Evolutionary conservation across 1,284 basidiomycete genomes (phyloP).

Genomic region (Dichomitus squalens): DNA sequence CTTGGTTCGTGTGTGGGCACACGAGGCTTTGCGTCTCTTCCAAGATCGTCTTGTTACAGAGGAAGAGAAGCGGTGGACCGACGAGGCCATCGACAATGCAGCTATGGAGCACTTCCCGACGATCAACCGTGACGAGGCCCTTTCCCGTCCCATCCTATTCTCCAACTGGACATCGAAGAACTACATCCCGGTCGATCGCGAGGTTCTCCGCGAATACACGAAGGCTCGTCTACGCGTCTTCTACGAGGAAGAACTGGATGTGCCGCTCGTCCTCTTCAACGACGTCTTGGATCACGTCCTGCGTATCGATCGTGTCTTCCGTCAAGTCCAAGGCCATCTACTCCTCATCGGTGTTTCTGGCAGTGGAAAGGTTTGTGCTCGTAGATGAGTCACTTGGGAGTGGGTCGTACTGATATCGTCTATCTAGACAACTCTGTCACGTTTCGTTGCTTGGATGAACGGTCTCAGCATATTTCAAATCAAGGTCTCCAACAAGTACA

Average conservation of each 20-base stretch:
- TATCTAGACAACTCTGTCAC: slow-evolving; percentile 88
- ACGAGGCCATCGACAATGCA: slow-evolving; percentile 86
- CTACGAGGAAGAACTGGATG: slow-evolving; percentile 98
- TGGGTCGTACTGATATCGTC: not conserved
- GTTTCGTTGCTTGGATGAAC: slow-evolving; percentile 99
- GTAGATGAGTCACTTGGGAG: no score
- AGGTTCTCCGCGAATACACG: slow-evolving; percentile 92
- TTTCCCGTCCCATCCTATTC: slow-evolving; percentile 91
- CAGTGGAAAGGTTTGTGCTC: slow-evolving; percentile 83
- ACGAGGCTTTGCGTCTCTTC: slow-evolving; percentile 97
- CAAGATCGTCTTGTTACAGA: slow-evolving; percentile 95
- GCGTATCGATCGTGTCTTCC: slow-evolving; percentile 98
- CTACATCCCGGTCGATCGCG: slow-evolving; percentile 94
- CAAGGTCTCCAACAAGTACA: slow-evolving; percentile 99
- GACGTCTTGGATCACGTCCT: slow-evolving; percentile 98
- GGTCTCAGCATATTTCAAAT: slow-evolving; percentile 98
- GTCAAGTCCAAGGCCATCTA: slow-evolving; percentile 96
- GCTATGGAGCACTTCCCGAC: slow-evolving; percentile 93
- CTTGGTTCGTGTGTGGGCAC: slow-evolving; percentile 96
- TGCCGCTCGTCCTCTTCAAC: slow-evolving; percentile 98
- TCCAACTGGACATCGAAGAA: slow-evolving; percentile 99
- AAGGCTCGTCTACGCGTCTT: slow-evolving; percentile 95
- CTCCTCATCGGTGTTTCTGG: slow-evolving; percentile 97
- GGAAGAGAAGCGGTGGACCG: slow-evolving; percentile 93
- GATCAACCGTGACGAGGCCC: slow-evolving; percentile 82